phyloP scores from a whole-genome alignment of 257 asterid species.

The Prunella vulgaris region DNA sequence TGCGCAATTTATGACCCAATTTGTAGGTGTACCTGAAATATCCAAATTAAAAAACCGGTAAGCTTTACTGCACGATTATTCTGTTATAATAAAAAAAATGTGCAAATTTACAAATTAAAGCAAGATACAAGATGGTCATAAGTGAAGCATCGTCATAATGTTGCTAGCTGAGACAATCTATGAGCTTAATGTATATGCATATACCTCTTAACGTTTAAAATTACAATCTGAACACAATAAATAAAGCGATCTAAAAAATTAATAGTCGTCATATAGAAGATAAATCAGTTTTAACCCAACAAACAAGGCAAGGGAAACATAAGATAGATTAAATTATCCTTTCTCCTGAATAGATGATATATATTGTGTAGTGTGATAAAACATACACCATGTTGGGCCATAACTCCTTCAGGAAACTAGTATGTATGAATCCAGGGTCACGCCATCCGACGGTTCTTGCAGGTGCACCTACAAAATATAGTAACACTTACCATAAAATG shows the following conservation, averaged over 20 bases:
- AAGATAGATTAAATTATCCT: neutral
- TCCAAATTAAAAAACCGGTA: neutral
- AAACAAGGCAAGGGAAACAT: neutral
- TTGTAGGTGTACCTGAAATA: conserved; percentile 77
- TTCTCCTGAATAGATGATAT: neutral
- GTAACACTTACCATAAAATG: neutral
- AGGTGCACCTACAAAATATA: conserved; percentile 56
- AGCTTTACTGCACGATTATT: neutral
- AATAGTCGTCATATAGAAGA: neutral
- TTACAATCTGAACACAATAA: neutral
- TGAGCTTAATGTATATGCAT: neutral
- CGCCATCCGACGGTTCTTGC: conserved; percentile 56
- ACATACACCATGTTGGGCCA: conserved; percentile 40
- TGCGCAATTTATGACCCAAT: conserved; percentile 65
- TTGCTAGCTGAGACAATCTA: neutral
- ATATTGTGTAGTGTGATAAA: neutral
- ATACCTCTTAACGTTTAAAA: neutral
- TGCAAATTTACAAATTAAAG: neutral
- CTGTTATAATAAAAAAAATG: neutral
- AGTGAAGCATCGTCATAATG: neutral
- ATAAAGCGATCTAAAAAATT: neutral
- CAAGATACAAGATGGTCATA: neutral
- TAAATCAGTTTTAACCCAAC: neutral
- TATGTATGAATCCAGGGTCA: conserved; percentile 47
- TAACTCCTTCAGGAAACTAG: conserved; percentile 38